Conservation (phyloP, 2,329 filamentous ascomycete genomes). For the Ceratocystis diversiconidia region DNA sequence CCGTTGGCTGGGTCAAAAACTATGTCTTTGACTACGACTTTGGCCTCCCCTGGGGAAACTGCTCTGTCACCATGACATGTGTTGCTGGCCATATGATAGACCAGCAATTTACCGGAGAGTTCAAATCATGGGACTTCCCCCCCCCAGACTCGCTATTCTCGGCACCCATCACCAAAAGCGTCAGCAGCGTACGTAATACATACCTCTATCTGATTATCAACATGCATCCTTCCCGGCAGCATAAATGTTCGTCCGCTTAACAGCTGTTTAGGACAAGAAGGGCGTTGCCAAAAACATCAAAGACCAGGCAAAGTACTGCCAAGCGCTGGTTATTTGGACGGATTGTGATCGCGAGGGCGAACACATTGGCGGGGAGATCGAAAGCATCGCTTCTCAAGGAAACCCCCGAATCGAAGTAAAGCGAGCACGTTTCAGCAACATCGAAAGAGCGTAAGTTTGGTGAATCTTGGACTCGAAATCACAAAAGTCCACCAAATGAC, state of each 20-base stretch:
- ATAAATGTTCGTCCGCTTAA: neutral
- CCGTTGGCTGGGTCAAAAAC: slow-evolving; percentile 76
- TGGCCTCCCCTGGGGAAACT: slow-evolving; percentile 61
- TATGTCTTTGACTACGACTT: slow-evolving; percentile 89
- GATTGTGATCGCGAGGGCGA: slow-evolving; percentile 97
- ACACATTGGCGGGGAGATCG: slow-evolving; percentile 86
- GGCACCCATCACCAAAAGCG: slow-evolving; percentile 54
- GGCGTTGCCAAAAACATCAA: slow-evolving; percentile 75
- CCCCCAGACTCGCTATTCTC: slow-evolving; percentile 68
- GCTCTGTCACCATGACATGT: slow-evolving; percentile 82
- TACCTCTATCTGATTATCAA: neutral
- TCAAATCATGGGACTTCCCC: slow-evolving; percentile 68
- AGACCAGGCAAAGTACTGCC: slow-evolving; percentile 56
- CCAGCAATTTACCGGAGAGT: slow-evolving; percentile 61
- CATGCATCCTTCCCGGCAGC: neutral
- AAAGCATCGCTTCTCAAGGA: slow-evolving; percentile 59
- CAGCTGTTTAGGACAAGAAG: slow-evolving; percentile 51
- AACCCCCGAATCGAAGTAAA: slow-evolving; percentile 67
- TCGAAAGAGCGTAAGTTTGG: slow-evolving; percentile 58
- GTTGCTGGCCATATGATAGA: slow-evolving; percentile 77
- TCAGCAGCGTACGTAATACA: slow-evolving; percentile 44
- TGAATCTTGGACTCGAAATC: too few species aligned
- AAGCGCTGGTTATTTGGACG: slow-evolving; percentile 86
- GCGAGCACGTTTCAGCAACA: slow-evolving; percentile 86
- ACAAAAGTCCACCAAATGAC: too few species aligned